Percentiles rank a stretch among this genome's conserved stretches.
phyloP scores from a whole-genome alignment of 768 basidiomycete genomes.

The Kwoniella mangroviensis region DNA sequence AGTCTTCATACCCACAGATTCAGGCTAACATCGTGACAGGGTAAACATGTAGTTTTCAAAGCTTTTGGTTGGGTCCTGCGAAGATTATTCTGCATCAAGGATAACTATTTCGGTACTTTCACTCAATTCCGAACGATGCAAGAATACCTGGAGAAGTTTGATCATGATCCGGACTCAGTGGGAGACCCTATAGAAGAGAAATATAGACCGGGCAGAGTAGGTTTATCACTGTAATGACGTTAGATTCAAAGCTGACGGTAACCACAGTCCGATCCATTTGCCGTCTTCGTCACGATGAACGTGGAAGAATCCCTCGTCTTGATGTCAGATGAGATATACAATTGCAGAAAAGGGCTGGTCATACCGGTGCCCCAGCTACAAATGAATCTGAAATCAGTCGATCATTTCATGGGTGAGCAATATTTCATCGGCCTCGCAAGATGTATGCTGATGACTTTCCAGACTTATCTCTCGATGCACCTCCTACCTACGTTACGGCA shows the following conservation, averaged over 20 bases:
- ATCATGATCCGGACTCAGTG: conserved; percentile 63
- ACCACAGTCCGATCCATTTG: conserved; percentile 77
- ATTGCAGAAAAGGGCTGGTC: conserved; percentile 59
- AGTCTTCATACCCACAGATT: background rate
- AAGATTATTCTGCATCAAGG: conserved; percentile 82
- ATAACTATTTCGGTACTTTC: conserved; percentile 93
- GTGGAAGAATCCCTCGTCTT: conserved; percentile 66
- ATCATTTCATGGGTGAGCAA: conserved; percentile 80
- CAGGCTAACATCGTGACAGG: conserved; percentile 24
- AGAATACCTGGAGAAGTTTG: conserved; percentile 78
- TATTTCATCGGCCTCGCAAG: background rate
- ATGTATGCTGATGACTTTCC: background rate
- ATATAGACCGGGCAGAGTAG: conserved; percentile 77
- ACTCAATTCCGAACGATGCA: conserved; percentile 87
- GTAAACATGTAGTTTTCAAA: conserved; percentile 63
- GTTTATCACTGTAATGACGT: conserved; percentile 22
- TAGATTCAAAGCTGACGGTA: background rate
- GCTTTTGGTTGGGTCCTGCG: conserved; percentile 85
- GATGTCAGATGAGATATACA: conserved; percentile 64
- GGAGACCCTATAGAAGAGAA: conserved; percentile 83
- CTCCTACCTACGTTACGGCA: conserved; percentile 66
- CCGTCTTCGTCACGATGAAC: conserved; percentile 69
- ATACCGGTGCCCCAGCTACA: conserved; percentile 72
- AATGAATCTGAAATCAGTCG: conserved; percentile 76
- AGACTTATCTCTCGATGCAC: conserved; percentile 78